These are phyloP conservation scores for Beauveria sp. DNA, from an alignment of 2,329 filamentous ascomycete species.

Conservation along the genomic window DNA sequence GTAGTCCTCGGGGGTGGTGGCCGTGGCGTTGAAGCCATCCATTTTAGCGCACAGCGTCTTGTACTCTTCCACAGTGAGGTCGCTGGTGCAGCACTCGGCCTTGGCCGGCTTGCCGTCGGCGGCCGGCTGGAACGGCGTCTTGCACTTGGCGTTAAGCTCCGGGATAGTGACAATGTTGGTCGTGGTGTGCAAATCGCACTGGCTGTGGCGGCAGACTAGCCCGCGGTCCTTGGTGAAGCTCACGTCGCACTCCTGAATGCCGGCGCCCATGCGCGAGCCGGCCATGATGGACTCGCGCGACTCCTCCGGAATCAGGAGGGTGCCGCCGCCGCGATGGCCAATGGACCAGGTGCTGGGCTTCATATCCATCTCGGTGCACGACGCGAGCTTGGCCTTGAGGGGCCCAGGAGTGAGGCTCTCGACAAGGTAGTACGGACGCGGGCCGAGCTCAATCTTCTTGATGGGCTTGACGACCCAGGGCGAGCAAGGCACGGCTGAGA, in stretches of 20 bases:
- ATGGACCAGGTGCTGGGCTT: conserved; percentile 49
- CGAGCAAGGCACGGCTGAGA: conserved; percentile 20
- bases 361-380: conserved; percentile 48
- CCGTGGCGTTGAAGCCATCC: conserved; percentile 54
- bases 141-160: conserved; percentile 57
- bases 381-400: conserved; percentile 51
- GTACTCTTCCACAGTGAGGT: conserved; percentile 62
- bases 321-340: conserved; percentile 54
- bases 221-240: conserved; percentile 57
- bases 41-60: conserved; percentile 63
- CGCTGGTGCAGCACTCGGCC: conserved; percentile 64
- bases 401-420: conserved; percentile 53
- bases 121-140: conserved; percentile 51
- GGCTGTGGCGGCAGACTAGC: conserved; percentile 61
- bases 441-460: conserved; percentile 50
- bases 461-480: conserved; percentile 25
- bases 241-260: conserved; percentile 61
- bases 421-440: conserved; percentile 57
- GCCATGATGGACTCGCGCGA: conserved; percentile 51
- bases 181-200: conserved; percentile 62
- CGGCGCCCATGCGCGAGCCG: conserved; percentile 59
- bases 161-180: conserved; percentile 58
- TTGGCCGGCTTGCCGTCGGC: conserved; percentile 41
- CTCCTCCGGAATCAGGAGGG: conserved; percentile 59
- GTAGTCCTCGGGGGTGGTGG: conserved; percentile 50